Conservation (phyloP, 495 filamentous ascomycete species). For the Aspergillus cristatus region DNA sequence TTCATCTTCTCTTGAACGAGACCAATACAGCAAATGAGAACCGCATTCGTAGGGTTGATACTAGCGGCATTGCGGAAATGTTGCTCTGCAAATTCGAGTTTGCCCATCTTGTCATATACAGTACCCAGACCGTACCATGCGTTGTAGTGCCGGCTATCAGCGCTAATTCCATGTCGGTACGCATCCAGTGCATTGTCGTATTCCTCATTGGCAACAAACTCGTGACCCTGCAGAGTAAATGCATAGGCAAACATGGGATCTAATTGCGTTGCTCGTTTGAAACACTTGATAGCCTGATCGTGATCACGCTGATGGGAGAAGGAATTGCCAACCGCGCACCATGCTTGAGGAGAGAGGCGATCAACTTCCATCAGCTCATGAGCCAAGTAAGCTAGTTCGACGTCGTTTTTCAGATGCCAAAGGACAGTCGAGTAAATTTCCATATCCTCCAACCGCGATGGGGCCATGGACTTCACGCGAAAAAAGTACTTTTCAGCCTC, state of each 20-base stretch:
- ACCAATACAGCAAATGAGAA: slow-evolving; percentile 85
- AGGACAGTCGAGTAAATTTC: slow-evolving; percentile 96
- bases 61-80: slow-evolving; percentile 79
- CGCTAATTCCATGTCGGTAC: slow-evolving; percentile 73
- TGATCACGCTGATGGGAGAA: slow-evolving; percentile 94
- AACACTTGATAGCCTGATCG: slow-evolving; percentile 88
- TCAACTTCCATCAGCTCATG: slow-evolving; percentile 81
- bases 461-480: slow-evolving; percentile 63
- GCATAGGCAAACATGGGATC: slow-evolving; percentile 89
- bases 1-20: slow-evolving; percentile 80
- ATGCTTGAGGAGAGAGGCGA: slow-evolving; percentile 83
- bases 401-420: slow-evolving; percentile 89
- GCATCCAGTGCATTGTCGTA: slow-evolving; percentile 85
- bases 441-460: slow-evolving; percentile 82
- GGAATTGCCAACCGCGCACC: slow-evolving; percentile 91
- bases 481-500: slow-evolving; percentile 82
- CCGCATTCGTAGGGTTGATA: slow-evolving; percentile 87
- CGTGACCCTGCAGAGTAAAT: slow-evolving; percentile 90
- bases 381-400: slow-evolving; percentile 81
- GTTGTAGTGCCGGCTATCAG: slow-evolving; percentile 87
- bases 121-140: slow-evolving; percentile 93
- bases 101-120: slow-evolving; percentile 90
- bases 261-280: slow-evolving; percentile 87
- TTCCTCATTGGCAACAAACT: slow-evolving; percentile 94
- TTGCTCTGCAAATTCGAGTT: slow-evolving; percentile 77